Base-by-base conservation (phyloP, 2,329 filamentous ascomycete genomes). In the Lomentospora prolificans region DNA sequence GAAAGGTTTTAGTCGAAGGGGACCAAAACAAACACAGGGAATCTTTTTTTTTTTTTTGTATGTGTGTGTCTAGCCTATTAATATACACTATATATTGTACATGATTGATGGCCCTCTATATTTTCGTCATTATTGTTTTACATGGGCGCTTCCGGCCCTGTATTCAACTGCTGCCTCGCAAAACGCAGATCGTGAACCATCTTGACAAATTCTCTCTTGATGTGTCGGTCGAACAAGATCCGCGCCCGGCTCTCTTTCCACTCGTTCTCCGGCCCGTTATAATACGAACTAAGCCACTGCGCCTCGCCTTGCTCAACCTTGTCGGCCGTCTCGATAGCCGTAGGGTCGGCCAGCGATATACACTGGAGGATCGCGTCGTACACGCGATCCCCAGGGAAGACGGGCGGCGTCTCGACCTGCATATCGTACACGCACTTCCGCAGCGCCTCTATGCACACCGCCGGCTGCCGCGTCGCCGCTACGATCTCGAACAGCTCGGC, bases 351-450 rank as follows among this genome's bases (percentile, higher is more conserved):
- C 6, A 82, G 64, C 2, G 67, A 59, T 31, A 87, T 70, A 63
- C 83, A 86, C 0, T 70, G 66, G 63, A 75, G 71, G n/a, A 86
- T 61, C 2, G 76, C 68, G 1, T 68, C 58, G 51, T 73, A 73
- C 4, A 87, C 60, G 1, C 65, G 58, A 1, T 71, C 74, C 7
- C 70, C 59, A 0, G 77, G 68, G 24, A 60, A 54, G 14, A 88
- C 72, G 0, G 71, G 68, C 1, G 77, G 76, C 0, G 72, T 59
- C 63, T 88, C 84, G 50, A 69, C 66, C 17, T 71, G 59, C 79
- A 88, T 84, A 63, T 85, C 81, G 2, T 75, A 72, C n/a, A 80
- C 72, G 63, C 77, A 79, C 58, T 70, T 75, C n/a, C 74, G 75
- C 59, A 80, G 68, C 22, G 71, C 75, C 57, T 72, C 71, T 55